Evolutionary conservation across 1,284 basidiomycete species (phyloP).

Genomic region (Cystobasidium pallidum): DNA sequence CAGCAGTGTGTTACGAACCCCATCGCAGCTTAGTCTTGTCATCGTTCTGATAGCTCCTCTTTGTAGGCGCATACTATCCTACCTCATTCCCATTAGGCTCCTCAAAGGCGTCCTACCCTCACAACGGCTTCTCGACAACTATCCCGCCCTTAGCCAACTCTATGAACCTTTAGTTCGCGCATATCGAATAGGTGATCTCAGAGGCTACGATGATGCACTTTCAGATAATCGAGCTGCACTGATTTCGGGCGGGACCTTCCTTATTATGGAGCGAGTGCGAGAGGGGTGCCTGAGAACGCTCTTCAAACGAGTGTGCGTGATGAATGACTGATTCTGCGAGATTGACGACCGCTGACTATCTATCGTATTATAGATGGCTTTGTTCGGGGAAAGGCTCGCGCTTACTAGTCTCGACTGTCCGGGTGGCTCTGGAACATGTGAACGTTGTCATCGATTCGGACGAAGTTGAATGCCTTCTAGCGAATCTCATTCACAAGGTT

Average conservation of each 20-base stretch:
- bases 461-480: slow-evolving; percentile 91
- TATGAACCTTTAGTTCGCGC: slow-evolving; percentile 80
- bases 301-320: slow-evolving; percentile 75
- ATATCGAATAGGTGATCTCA: slow-evolving; percentile 74
- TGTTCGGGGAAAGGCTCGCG: slow-evolving; percentile 36
- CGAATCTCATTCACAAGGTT: slow-evolving; percentile 86
- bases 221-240: slow-evolving; percentile 69
- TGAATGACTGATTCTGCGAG: not conserved
- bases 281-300: slow-evolving; percentile 82
- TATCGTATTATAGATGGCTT: slow-evolving; percentile 22
- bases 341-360: too few species aligned
- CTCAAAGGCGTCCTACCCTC: slow-evolving; percentile 82
- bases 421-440: slow-evolving; percentile 28
- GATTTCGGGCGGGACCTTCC: slow-evolving; percentile 78
- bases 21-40: not conserved
- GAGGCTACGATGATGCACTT: slow-evolving; percentile 77
- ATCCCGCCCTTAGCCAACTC: slow-evolving; percentile 71
- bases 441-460: slow-evolving; percentile 61
- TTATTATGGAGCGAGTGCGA: slow-evolving; percentile 83
- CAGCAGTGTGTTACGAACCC: slow-evolving; percentile 68
- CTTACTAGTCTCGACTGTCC: slow-evolving; percentile 29
- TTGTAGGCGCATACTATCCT: slow-evolving; percentile 77
- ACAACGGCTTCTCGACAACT: slow-evolving; percentile 65
- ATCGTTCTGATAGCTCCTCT: not conserved
- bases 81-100: slow-evolving; percentile 84